phyloP scores from a whole-genome alignment of 495 filamentous ascomycete species.

The Halenospora varia region DNA sequence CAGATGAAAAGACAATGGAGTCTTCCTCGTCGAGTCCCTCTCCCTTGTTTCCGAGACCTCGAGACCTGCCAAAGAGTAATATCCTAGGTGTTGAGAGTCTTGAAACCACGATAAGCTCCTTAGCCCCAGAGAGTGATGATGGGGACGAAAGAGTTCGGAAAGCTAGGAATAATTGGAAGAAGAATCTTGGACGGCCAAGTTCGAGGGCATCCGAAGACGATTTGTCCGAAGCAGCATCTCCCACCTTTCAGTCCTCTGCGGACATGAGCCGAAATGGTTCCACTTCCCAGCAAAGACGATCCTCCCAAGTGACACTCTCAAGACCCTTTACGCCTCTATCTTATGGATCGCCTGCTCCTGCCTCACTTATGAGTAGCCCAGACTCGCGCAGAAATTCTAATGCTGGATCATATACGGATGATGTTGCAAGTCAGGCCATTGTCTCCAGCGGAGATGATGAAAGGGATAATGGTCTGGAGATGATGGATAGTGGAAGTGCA shows the following conservation, averaged over 20 bases:
- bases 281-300: constrained; percentile 27
- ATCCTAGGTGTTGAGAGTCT: constrained; percentile 64
- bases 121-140: constrained; percentile 32
- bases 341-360: constrained; percentile 42
- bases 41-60: constrained; percentile 19
- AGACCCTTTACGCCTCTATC: constrained; percentile 54
- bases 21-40: constrained; percentile 27
- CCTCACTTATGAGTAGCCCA: constrained; percentile 39
- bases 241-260: constrained; percentile 22
- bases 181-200: constrained; percentile 12
- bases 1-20: constrained; percentile 48
- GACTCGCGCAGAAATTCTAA: constrained; percentile 51
- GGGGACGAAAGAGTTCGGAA: constrained; percentile 27
- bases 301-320: constrained; percentile 34
- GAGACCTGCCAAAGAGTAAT: constrained; percentile 31
- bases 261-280: constrained; percentile 23
- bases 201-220: constrained; percentile 21
- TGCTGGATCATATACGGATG: constrained; percentile 44
- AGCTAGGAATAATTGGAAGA: constrained; percentile 27
- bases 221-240: constrained; percentile 22
- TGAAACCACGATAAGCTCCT: constrained; percentile 44
- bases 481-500: constrained; percentile 51
- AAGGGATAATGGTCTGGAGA: constrained; percentile 26
- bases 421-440: constrained; percentile 45
- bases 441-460: constrained; percentile 44